A percentile compares a stretch with the other conserved stretches of the same genome.
Conservation (phyloP, 176 grass and related monocot species). For the Oryza meyeriana region DNA sequence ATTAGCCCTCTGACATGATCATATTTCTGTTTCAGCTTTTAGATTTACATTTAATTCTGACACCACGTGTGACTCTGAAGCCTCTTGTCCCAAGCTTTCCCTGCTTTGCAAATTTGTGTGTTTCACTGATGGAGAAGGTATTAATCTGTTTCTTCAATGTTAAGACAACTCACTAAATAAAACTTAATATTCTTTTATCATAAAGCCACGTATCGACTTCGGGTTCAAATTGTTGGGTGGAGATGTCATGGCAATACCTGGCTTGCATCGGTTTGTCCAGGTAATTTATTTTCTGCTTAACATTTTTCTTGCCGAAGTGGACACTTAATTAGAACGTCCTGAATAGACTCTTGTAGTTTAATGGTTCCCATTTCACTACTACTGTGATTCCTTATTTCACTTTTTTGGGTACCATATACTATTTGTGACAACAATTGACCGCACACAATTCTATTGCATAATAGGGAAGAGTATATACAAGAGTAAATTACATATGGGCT, state of each 20-base stretch:
- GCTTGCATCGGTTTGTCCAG: conserved; percentile 71
- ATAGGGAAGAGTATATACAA: no score
- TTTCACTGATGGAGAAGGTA: conserved; percentile 95
- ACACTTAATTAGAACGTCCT: neutral
- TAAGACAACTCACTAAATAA: conserved; percentile 2
- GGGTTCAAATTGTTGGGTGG: conserved; percentile 83
- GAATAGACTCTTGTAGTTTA: neutral
- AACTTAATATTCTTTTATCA: conserved; percentile 25
- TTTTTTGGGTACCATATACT: neutral
- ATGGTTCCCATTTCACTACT: neutral
- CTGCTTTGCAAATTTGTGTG: conserved; percentile 66
- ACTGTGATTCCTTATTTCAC: neutral
- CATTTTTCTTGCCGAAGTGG: neutral
- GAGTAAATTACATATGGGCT: no score
- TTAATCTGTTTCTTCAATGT: neutral
- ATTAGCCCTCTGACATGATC: conserved; percentile 3
- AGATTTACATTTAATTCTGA: conserved; percentile 65
- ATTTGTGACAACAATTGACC: no score
- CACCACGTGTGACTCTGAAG: conserved; percentile 80
- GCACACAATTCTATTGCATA: no score
- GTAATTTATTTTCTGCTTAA: conserved; percentile 30
- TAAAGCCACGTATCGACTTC: conserved; percentile 80
- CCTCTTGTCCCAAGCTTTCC: conserved; percentile 96
- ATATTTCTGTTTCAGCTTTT: conserved; percentile 52
- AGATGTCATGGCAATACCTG: conserved; percentile 95